A percentile compares a stretch with the other conserved stretches of the same genome.
phyloP scores from a whole-genome alignment of 2,329 filamentous ascomycete genomes.

The Madurella mycetomatis region DNA sequence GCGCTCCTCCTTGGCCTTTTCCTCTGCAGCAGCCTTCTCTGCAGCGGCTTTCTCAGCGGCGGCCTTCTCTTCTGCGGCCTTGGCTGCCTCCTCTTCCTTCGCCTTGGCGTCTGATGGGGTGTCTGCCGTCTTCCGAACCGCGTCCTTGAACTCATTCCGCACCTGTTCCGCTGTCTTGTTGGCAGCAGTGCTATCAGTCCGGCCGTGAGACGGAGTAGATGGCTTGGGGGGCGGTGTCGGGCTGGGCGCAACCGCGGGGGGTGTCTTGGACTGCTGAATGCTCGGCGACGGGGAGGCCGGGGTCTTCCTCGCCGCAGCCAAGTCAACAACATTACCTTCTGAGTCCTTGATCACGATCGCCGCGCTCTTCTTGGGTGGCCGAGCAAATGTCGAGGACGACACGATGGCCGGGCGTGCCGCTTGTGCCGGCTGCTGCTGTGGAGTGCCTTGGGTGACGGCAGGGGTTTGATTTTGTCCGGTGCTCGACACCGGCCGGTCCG shows the following conservation, averaged over 20 bases:
- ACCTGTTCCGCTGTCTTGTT: conserved; percentile 77
- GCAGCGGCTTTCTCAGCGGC: conserved; percentile 30
- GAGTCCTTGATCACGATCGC: conserved; percentile 82
- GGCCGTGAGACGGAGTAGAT: conserved; percentile 62
- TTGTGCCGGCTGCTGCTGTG: conserved; percentile 60
- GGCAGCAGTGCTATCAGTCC: conserved; percentile 63
- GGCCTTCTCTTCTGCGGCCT: conserved; percentile 24
- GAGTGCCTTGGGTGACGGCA: conserved; percentile 55
- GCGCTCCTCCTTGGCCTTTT: conserved; percentile 18
- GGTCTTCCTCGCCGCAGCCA: conserved; percentile 55
- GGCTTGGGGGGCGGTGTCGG: conserved; percentile 77
- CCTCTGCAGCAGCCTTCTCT: conserved; percentile 24
- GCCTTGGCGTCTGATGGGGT: conserved; percentile 23
- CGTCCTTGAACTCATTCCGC: conserved; percentile 74
- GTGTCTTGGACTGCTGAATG: conserved; percentile 57
- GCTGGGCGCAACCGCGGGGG: conserved; percentile 67
- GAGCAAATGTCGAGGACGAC: conserved; percentile 42
- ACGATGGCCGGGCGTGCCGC: conserved; percentile 41
- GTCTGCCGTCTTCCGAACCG: conserved; percentile 63
- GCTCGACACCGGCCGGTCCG: conserved; percentile 62
- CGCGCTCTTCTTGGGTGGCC: conserved; percentile 61
- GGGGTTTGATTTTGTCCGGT: conserved; percentile 59
- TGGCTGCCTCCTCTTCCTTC: conserved; percentile 19
- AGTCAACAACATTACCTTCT: conserved; percentile 71
- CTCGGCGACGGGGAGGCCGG: conserved; percentile 54